Evolutionary conservation across 2,329 filamentous ascomycete species (phyloP).

Genomic region (Thermomyces lanuginosus): DNA sequence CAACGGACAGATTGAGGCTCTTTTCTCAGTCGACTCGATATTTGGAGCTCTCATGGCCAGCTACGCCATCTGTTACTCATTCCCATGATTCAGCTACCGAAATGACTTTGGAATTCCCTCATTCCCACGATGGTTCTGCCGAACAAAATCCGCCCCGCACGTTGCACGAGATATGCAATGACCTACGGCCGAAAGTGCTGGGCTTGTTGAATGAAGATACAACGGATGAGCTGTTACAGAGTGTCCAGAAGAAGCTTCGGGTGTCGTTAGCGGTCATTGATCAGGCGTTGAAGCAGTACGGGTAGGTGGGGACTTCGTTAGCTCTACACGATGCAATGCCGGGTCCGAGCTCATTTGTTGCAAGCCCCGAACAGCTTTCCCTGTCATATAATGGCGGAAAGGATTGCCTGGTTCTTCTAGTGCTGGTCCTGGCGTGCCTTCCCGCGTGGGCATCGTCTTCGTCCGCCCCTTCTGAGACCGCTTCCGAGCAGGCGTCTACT

Average conservation of each 20-base stretch:
- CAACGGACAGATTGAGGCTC: too few relatives aligned
- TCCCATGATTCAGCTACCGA: too few relatives aligned
- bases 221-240: constrained; percentile 5
- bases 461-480: neutral
- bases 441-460: constrained; percentile 1
- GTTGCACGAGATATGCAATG: constrained; percentile 5
- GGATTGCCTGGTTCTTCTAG: constrained; percentile 7
- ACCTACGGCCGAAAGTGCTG: constrained; percentile 4
- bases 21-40: too few relatives aligned
- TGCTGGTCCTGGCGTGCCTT: constrained; percentile 6
- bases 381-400: constrained; percentile 8
- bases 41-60: too few relatives aligned
- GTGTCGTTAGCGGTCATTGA: constrained; percentile 6
- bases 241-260: constrained; percentile 5
- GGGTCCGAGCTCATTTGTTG: neutral
- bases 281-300: constrained; percentile 6
- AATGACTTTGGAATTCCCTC: too few relatives aligned
- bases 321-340: neutral
- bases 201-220: constrained; percentile 3
- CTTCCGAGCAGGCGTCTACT: neutral
- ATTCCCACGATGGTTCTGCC: too few relatives aligned
- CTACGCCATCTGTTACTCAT: too few relatives aligned
- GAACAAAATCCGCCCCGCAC: constrained; percentile 4
- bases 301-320: constrained; percentile 6
- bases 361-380: constrained; percentile 6